Conservation (phyloP, 495 filamentous ascomycete genomes). For the Astrothelium macrocarpum region DNA sequence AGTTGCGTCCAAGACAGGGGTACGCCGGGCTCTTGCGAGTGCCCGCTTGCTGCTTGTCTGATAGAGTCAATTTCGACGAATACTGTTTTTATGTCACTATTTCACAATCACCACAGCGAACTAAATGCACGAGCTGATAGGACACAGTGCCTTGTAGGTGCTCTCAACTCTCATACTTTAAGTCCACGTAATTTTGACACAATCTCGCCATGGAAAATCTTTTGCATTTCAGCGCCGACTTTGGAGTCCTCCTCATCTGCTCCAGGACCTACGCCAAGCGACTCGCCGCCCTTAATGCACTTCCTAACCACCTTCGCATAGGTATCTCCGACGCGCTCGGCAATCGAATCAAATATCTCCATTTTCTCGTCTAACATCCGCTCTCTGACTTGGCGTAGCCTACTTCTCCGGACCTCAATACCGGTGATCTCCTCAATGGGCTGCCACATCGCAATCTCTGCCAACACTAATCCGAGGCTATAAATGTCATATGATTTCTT, state of each 20-base stretch:
- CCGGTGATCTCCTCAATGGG: constrained; percentile 35
- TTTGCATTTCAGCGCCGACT: constrained; percentile 1
- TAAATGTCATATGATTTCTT: constrained; percentile 45
- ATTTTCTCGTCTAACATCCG: constrained; percentile 7
- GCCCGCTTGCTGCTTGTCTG: neutral
- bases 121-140: neutral
- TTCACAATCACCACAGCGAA: neutral
- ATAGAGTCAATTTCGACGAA: neutral
- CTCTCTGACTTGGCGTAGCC: constrained; percentile 3
- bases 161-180: neutral
- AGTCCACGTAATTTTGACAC: neutral
- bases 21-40: neutral
- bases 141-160: neutral
- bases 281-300: constrained; percentile 5
- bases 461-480: constrained; percentile 38
- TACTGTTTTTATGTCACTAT: neutral
- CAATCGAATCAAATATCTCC: constrained; percentile 2
- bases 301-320: neutral
- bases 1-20: no score
- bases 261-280: neutral
- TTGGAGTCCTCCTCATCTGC: constrained; percentile 4
- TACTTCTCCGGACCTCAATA: constrained; percentile 20
- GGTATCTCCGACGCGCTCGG: neutral
- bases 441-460: constrained; percentile 46
- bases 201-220: neutral